Evolutionary conservation across 441 rosid genomes (phyloP).

Genomic region (Viola pubescens): DNA sequence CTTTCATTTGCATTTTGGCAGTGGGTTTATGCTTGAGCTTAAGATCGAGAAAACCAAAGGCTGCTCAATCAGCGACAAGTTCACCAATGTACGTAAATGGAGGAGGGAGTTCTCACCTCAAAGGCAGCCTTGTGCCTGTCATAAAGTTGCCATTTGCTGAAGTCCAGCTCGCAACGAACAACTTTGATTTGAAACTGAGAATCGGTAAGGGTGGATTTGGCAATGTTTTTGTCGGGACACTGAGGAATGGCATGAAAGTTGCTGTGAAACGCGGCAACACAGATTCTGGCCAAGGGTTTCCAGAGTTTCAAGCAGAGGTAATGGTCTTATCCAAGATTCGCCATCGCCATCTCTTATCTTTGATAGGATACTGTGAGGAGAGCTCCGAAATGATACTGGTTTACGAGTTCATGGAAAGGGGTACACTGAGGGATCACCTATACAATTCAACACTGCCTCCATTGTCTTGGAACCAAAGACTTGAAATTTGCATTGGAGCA

Average conservation of each 20-base stretch:
- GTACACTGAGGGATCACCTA: constrained; percentile 34
- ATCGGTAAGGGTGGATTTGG: constrained; percentile 43
- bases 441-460: constrained; percentile 21
- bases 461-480: constrained; percentile 39
- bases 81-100: constrained; percentile 16
- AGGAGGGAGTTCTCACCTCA: constrained; percentile 26
- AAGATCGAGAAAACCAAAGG: constrained; percentile 27
- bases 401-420: constrained; percentile 43
- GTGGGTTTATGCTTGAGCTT: constrained; percentile 19
- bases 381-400: constrained; percentile 39
- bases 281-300: constrained; percentile 36
- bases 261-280: constrained; percentile 40
- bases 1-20: constrained; percentile 17
- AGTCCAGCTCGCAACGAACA: constrained; percentile 28
- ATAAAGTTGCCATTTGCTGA: constrained; percentile 30
- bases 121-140: constrained; percentile 19
- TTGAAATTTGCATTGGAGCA: constrained; percentile 53
- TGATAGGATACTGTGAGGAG: constrained; percentile 41
- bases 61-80: constrained; percentile 23
- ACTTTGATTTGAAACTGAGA: constrained; percentile 26
- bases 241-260: constrained; percentile 27
- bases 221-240: constrained; percentile 28
- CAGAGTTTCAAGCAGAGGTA: constrained; percentile 41
- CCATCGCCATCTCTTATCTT: constrained; percentile 38
- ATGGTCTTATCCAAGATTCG: constrained; percentile 34